Evolutionary conservation across 148 eudicot species (phyloP), one percentile per base, ranked within the genome.

Genomic region (Spergularia bocconei): DNA sequence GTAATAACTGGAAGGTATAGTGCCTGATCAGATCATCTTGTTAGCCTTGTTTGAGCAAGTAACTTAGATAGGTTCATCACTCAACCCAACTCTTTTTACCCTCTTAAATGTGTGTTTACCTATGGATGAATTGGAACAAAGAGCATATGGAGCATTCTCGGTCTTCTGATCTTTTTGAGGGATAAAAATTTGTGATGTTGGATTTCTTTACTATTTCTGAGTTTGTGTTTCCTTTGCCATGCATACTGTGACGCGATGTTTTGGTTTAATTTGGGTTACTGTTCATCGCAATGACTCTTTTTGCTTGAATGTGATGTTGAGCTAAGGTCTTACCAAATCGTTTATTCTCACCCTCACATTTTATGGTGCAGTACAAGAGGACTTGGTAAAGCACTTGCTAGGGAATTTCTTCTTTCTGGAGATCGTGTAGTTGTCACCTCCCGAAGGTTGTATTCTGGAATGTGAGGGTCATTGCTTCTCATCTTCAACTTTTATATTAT

Each of bases 341-440:
- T 73, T 14, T n/a, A 47, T 7, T 11, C 73, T 50, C 55, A 67
- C 52, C 17, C n/a, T 52, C 14, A 64, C 23, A 17, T 81, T 82
- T 48, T 36, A 71, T 85, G 71, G 53, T 85, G 76, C 94, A 95
- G 99, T 83, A 95, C 99, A 54, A 86, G 99, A 80, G 99, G 99
- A 74, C 85, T 95, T 59, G 99, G 99, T 29, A 95, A 95, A 88
- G 99, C 99, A 75, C 91, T 95, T 80, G 97, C 97, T 69, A 88
- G 99, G 70, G 99, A 95, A 75, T 95, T 95, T 76, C 86, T 95
- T 82, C 97, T 92, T 69, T 95, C 99, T 41, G 99, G 99, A 76
- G 99, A 95, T 79, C 85, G 93, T 58, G 97, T 95, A 20, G 91
- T 95, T 68, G 87, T 95, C 78, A 83, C 99, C 64, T 95, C 99